Evolutionary conservation across 257 asterid species (phyloP).

Genomic region (Solanum habrochaites): DNA sequence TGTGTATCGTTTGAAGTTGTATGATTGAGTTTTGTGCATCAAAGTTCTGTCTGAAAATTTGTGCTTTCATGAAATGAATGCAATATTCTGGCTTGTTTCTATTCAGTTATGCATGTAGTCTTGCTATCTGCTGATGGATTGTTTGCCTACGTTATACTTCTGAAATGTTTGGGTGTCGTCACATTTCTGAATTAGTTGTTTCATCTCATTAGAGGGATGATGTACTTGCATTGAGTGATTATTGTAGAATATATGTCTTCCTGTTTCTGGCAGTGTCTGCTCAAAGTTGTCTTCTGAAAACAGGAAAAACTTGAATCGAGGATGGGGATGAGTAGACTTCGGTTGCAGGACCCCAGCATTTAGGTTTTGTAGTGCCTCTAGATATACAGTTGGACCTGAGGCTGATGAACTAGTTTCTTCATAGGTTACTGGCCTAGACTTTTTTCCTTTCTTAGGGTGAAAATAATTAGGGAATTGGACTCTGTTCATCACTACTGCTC

Average conservation of each 20-base stretch:
- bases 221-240: neutral
- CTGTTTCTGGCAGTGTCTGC: neutral
- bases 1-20: conserved; percentile 16
- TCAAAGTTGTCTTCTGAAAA: neutral
- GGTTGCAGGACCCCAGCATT: neutral
- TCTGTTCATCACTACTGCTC: neutral
- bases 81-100: conserved; percentile 9
- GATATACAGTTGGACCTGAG: neutral
- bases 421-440: neutral
- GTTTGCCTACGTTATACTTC: neutral
- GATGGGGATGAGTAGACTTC: neutral
- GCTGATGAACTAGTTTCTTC: neutral
- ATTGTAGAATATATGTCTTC: neutral
- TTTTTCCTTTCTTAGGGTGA: neutral
- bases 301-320: neutral
- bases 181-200: neutral
- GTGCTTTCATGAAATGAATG: neutral
- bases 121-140: neutral
- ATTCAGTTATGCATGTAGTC: neutral
- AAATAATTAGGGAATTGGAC: neutral
- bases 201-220: neutral
- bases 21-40: conserved; percentile 5
- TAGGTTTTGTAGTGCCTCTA: neutral
- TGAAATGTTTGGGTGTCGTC: neutral
- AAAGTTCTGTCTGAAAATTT: conserved; percentile 5